Evolutionary conservation across 2,329 filamentous ascomycete genomes (phyloP).

Genomic region (Coniochaeta sp.): DNA sequence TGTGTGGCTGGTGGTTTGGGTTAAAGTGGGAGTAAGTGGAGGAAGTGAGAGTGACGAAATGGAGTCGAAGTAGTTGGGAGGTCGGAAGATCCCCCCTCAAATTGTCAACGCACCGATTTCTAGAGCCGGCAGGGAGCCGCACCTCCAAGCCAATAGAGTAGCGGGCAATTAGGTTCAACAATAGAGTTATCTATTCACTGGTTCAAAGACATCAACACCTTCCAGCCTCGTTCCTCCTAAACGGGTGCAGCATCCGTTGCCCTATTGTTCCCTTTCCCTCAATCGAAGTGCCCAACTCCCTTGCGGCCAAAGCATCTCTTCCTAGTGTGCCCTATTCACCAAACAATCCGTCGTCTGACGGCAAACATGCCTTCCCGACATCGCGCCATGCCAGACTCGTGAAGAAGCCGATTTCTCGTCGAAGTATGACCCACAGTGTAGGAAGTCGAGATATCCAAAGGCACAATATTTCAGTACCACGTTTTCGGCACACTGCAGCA

Average conservation of each 20-base stretch:
- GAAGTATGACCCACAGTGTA: background rate
- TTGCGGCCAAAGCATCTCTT: background rate
- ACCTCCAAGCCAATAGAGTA: background rate
- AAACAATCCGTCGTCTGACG: background rate
- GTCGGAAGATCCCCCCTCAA: background rate
- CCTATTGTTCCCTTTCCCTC: background rate
- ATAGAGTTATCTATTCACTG: slow-evolving; percentile 1
- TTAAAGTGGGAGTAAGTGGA: slow-evolving; percentile 16
- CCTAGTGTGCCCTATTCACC: background rate
- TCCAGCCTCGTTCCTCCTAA: background rate
- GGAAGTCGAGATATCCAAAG: background rate
- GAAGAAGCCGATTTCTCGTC: background rate
- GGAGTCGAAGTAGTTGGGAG: background rate
- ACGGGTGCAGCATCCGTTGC: background rate
- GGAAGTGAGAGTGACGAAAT: slow-evolving; percentile 7
- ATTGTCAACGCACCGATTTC: slow-evolving; percentile 1
- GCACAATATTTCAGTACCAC: background rate
- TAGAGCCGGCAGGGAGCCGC: background rate
- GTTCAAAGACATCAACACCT: background rate
- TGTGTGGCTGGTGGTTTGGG: slow-evolving; percentile 13
- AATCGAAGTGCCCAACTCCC: background rate
- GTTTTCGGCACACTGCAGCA: background rate
- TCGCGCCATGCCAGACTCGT: background rate
- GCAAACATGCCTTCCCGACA: background rate
- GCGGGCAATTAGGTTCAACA: background rate